These are phyloP conservation scores for Achlya hypogyna DNA, from an alignment of 352 stramenopile genomes.

Conservation along the genomic window DNA sequence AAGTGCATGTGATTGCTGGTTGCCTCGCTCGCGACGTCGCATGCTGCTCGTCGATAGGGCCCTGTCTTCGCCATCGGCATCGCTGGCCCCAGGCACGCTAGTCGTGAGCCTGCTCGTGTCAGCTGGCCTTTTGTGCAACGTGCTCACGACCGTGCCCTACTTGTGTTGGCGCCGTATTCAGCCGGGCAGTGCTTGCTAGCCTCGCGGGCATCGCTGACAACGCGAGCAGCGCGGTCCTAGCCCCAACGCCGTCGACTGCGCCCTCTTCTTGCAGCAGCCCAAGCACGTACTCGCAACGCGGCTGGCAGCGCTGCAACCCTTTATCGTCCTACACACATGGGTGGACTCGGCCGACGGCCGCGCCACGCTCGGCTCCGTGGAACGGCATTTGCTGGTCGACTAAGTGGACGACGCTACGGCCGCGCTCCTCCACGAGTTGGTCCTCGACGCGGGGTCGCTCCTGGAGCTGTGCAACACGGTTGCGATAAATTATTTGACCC, in stretches of 20 bases:
- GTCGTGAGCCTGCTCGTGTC: constrained; percentile 36
- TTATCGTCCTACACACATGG: constrained; percentile 7
- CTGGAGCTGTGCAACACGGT: constrained; percentile 68
- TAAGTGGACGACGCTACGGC: constrained; percentile 61
- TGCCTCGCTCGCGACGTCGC: constrained; percentile 42
- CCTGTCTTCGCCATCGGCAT: constrained; percentile 8
- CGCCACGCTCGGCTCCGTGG: not conserved
- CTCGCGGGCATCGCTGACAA: constrained; percentile 52
- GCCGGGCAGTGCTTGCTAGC: constrained; percentile 40
- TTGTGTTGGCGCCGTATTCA: constrained; percentile 47
- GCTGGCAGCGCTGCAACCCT: constrained; percentile 27
- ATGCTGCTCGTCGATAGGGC: constrained; percentile 15
- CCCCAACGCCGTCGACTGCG: constrained; percentile 63
- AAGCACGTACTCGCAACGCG: constrained; percentile 21
- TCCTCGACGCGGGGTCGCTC: constrained; percentile 52
- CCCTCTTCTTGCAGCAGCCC: constrained; percentile 45
- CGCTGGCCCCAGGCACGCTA: not conserved
- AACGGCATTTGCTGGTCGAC: constrained; percentile 35
- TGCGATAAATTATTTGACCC: constrained; percentile 81
- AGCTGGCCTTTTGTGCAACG: constrained; percentile 58
- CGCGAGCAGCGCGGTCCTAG: constrained; percentile 57
- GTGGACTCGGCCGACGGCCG: not conserved
- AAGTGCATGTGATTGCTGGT: constrained; percentile 69
- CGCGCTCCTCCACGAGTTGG: constrained; percentile 80
- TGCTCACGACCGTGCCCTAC: constrained; percentile 54